Evolutionary conservation across 371 early-diverging fungal species (phyloP).

Genomic region (Syncephalastrum racemosum): DNA sequence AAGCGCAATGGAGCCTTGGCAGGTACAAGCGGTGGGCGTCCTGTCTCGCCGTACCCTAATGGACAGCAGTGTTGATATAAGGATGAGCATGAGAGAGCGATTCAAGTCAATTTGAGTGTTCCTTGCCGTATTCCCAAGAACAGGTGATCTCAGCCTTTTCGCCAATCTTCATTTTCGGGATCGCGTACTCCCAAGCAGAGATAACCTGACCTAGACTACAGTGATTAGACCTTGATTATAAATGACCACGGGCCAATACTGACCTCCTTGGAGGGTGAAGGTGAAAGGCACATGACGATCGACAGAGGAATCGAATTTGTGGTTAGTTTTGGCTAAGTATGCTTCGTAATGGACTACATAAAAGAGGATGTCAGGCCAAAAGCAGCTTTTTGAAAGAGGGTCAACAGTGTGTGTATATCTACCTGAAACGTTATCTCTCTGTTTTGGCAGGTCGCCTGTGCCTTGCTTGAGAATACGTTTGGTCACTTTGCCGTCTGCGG

Average conservation of each 20-base stretch:
- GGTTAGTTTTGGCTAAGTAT: constrained; percentile 17
- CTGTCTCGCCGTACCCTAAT: constrained; percentile 59
- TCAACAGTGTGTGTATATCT: too few species aligned
- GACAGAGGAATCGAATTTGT: constrained; percentile 39
- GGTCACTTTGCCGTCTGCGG: constrained; percentile 37
- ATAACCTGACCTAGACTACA: constrained; percentile 48
- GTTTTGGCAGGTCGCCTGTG: constrained; percentile 19
- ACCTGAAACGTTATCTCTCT: constrained; percentile 5
- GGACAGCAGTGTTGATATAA: not conserved
- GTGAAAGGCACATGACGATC: constrained; percentile 20
- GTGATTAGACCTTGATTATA: not conserved
- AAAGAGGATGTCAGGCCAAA: not conserved
- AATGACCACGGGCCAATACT: too few species aligned
- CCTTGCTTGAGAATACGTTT: constrained; percentile 36
- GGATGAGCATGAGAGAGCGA: not conserved
- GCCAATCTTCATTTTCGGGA: constrained; percentile 61
- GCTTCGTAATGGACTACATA: constrained; percentile 37
- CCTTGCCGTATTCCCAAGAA: constrained; percentile 58
- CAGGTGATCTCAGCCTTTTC: constrained; percentile 55
- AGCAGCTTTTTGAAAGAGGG: not conserved
- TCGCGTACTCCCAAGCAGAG: constrained; percentile 59
- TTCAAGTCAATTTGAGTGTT: not conserved
- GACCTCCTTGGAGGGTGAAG: constrained; percentile 15
- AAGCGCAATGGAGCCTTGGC: constrained; percentile 52
- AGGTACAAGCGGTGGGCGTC: constrained; percentile 53